Conservation (phyloP, 176 grass and related monocot species). For the Cenchrus fungigraminus region DNA sequence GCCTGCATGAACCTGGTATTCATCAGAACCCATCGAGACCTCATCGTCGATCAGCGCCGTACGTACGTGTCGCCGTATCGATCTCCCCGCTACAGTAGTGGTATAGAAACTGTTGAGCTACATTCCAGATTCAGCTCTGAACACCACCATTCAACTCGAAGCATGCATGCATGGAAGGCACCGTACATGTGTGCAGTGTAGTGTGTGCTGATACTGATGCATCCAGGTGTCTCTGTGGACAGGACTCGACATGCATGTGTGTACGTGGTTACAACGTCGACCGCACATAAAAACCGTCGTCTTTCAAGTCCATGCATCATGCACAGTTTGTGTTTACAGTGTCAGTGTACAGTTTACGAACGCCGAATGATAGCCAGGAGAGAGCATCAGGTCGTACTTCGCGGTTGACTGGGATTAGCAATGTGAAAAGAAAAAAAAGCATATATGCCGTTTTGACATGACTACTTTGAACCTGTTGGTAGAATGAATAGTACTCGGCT, state of each 20-base stretch:
- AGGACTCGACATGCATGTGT: not conserved
- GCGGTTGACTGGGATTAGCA: constrained; percentile 5
- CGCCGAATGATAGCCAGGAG: not conserved
- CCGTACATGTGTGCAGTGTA: no score
- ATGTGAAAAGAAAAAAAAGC: not conserved
- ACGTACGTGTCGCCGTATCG: not conserved
- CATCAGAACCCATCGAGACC: constrained; percentile 14
- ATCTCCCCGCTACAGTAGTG: not conserved
- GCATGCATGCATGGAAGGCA: not conserved
- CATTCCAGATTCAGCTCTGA: not conserved
- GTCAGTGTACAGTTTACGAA: not conserved
- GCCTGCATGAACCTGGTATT: constrained; percentile 33
- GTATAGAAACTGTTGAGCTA: not conserved
- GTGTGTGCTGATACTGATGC: not conserved
- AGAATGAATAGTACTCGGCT: no score
- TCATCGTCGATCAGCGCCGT: not conserved
- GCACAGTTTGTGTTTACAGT: not conserved
- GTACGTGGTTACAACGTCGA: not conserved
- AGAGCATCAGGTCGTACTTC: not conserved
- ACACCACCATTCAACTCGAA: not conserved
- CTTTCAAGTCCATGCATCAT: not conserved
- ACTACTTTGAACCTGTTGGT: not conserved
- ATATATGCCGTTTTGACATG: not conserved
- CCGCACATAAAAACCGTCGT: not conserved
- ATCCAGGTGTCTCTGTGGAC: not conserved